Base-by-base conservation (phyloP, 306 rosid genomes). In the Cucumis hystrix region DNA sequence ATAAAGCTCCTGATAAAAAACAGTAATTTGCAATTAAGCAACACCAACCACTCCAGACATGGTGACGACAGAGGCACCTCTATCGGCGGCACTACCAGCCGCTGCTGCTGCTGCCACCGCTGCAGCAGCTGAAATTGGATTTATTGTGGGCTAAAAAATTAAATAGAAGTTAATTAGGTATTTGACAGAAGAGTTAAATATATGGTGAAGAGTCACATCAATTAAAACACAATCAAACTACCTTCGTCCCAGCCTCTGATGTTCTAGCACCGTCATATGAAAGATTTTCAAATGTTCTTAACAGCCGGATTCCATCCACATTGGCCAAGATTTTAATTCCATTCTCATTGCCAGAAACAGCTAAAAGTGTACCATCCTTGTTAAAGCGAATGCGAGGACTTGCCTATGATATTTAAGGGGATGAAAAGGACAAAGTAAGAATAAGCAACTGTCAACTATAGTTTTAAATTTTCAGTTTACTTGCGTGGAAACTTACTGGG, bases 371-470 rank as follows among this genome's bases (percentile, higher is more conserved):
- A 78, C 99, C 99, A 79, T 95, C 96, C 92, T 92, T 95, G 90
- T 92, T 95, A 83, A 95, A 95, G 63, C 99, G 97, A 81, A 95
- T 89, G 5, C 96, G 97, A 14, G 99, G 99, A 79, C 96, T 92
- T 54, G 90, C 97, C 99, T 95, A 85, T 23, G 79, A 82, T 80
- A 78, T 78, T 83, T 59, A 64, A 57, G 83, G 21, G 61, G 30
- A 30, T 6, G 45, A 13, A 72, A n/a, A 76, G 81, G 65, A 77
- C 52, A 80, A 57, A 56, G 57, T 52, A 16, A 6, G 57, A 52
- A 25, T 83, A 56, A 87, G 74, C 40, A 77, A 74, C 40, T 18
- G 66, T 66, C 74, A 77, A 80, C 33, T 52, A 68, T 41, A 77
- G n/a, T 12, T 9, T 77, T 28, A 6, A 33, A 37, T 30, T 18